Percentiles rank a stretch among this genome's conserved stretches.
These are phyloP conservation scores for Cyberlindnera americana DNA, from an alignment of 805 yeast genomes.

Conservation along the genomic window DNA sequence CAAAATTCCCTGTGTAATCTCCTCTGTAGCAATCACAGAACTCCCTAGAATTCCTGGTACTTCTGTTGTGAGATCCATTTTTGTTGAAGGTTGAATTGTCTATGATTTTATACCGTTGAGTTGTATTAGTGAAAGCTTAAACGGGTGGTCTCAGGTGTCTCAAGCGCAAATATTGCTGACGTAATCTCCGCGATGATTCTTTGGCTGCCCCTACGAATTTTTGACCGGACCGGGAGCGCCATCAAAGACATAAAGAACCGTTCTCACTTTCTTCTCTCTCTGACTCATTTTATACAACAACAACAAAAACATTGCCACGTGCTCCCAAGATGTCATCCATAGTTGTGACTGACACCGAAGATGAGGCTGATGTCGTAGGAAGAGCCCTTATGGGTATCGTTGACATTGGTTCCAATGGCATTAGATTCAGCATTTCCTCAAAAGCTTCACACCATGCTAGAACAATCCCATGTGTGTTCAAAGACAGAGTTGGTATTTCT, in stretches of 20 bases:
- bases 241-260: too few relatives aligned
- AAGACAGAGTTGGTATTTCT: conserved; percentile 69
- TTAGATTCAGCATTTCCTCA: conserved; percentile 69
- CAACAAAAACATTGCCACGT: too few relatives aligned
- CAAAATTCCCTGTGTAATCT: conserved; percentile 2
- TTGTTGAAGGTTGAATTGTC: neutral
- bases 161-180: neutral
- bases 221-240: conserved; percentile 2
- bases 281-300: too few relatives aligned
- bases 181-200: neutral
- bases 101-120: neutral
- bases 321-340: conserved; percentile 17
- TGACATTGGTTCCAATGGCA: conserved; percentile 75
- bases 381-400: conserved; percentile 62
- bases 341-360: conserved; percentile 29
- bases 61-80: conserved; percentile 5
- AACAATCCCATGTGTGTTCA: conserved; percentile 73
- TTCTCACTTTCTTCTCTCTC: neutral
- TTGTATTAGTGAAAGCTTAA: too few relatives aligned
- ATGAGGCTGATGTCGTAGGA: conserved; percentile 55
- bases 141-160: too few relatives aligned
- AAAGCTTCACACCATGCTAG: conserved; percentile 67
- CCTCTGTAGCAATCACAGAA: conserved; percentile 4
- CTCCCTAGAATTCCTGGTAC: conserved; percentile 4
- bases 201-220: conserved; percentile 1